phyloP scores from a whole-genome alignment of 345 rosid species.

The Physaria fendleri region DNA sequence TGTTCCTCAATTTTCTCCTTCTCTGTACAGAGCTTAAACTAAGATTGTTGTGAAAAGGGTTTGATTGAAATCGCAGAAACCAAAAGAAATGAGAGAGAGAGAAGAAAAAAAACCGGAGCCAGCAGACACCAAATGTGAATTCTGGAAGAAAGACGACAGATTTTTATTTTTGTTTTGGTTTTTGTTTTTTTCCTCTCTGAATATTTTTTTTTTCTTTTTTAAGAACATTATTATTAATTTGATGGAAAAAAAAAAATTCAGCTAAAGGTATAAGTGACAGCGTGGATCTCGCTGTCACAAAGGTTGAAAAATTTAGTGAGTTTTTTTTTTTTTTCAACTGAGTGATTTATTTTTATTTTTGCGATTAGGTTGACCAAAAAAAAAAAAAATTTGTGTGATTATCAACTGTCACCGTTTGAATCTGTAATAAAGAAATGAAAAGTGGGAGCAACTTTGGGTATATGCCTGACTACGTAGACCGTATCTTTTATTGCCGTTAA shows the following conservation, averaged over 20 bases:
- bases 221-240: neutral
- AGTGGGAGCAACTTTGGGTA: conserved; percentile 5
- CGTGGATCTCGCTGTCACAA: conserved; percentile 21
- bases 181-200: neutral
- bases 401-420: conserved; percentile 16
- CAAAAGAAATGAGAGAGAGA: neutral
- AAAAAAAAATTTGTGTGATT: no score
- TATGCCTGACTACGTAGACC: conserved; percentile 29
- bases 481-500: conserved; percentile 14
- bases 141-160: conserved; percentile 33
- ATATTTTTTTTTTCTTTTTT: neutral
- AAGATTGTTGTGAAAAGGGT: neutral
- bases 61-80: conserved; percentile 1
- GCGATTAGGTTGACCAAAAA: no score
- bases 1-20: neutral
- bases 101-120: neutral
- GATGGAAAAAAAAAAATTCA: neutral
- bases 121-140: conserved; percentile 35
- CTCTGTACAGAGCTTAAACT: conserved; percentile 5
- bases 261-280: conserved; percentile 1
- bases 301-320: conserved; percentile 20
- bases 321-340: no score
- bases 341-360: no score
- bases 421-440: neutral
- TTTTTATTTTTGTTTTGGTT: neutral